Base-by-base conservation (phyloP, 352 stramenopile genomes). In the Thraustochytrium striatum region DNA sequence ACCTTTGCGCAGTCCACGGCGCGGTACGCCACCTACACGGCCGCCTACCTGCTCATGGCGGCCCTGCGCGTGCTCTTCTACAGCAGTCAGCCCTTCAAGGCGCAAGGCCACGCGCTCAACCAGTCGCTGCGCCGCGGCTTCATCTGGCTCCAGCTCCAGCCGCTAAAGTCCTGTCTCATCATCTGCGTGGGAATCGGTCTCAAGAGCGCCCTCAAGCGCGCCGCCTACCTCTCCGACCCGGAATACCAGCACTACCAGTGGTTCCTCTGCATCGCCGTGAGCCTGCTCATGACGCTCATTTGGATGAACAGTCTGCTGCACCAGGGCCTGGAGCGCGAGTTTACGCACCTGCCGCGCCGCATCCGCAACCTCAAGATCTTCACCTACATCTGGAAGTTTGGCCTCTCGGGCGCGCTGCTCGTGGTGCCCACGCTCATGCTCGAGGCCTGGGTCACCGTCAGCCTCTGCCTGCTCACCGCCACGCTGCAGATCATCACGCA, bases 21-120 rank as follows among this genome's bases (percentile, higher is more conserved):
- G 52, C 53, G 58, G 5, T 75, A 72, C 25, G 25, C 43, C 1
- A 72, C 55, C 35, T 80, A 79, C 41, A 28, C 79, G 11, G 57
- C 58, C 28, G 55, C 70, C 16, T 80, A 72, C 70, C 47, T 75
- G 25, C 55, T 80, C 47, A 57, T 80, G 39, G 55, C 70, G 8
- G 70, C 70, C 16, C 52, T 80, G 16, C 70, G 58, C 1, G 53
- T 80, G 79, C 58, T 80, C 19, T 72, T 57, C 58, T 80, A 72
- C 33, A n/a, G n/a, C n/a, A 59, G 38, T n/a, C 70, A 72, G 28
- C 70, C 70, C 32, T 80, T 80, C 47, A 70, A 80, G 50, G 70
- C 70, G 50, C 55, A 80, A 21, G 70, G 58, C n/a, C 70, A 80
- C 58, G 70, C 58, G 19, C 33, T 80, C 13, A 5, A 72, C 39